A percentile compares a stretch with the other conserved stretches of the same genome.
phyloP scores from a whole-genome alignment of 768 basidiomycete genomes.

The Tephrocybe sp. region DNA sequence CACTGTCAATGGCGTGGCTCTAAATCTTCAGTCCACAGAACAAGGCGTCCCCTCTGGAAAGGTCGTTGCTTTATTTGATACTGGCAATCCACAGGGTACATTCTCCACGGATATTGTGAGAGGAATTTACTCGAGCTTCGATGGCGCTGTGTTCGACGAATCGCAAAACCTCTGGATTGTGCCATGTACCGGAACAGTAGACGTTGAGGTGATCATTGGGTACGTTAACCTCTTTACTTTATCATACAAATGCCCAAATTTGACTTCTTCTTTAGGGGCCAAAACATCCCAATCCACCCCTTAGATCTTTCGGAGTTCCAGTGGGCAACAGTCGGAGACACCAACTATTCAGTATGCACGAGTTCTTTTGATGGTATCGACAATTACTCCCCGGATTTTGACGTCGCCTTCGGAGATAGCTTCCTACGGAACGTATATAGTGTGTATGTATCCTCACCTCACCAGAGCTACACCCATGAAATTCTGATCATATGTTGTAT shows the following conservation, averaged over 20 bases:
- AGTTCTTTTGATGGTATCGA: slow-evolving; percentile 32
- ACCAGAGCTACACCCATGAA: no score
- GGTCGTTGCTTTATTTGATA: slow-evolving; percentile 41
- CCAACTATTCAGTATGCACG: slow-evolving; percentile 38
- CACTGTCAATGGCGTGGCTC: slow-evolving; percentile 28
- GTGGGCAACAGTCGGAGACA: slow-evolving; percentile 24
- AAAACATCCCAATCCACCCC: slow-evolving; percentile 40
- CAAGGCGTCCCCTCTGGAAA: slow-evolving; percentile 27
- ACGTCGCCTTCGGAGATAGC: slow-evolving; percentile 41
- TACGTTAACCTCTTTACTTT: slow-evolving; percentile 24
- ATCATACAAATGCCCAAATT: not conserved
- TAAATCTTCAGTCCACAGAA: slow-evolving; percentile 29
- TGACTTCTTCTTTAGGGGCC: slow-evolving; percentile 25
- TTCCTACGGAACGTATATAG: slow-evolving; percentile 49
- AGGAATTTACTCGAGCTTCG: slow-evolving; percentile 38
- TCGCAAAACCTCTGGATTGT: slow-evolving; percentile 37
- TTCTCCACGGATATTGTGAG: slow-evolving; percentile 33
- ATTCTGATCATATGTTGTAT: not conserved
- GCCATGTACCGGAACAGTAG: slow-evolving; percentile 32
- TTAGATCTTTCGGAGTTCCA: slow-evolving; percentile 38
- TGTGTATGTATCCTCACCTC: slow-evolving; percentile 29
- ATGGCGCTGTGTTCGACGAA: slow-evolving; percentile 30
- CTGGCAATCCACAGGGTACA: slow-evolving; percentile 39
- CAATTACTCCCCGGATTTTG: slow-evolving; percentile 27
- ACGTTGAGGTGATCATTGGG: slow-evolving; percentile 40